Evolutionary conservation across 2,329 filamentous ascomycete species (phyloP), one percentile per base, ranked within the genome.

Genomic region (Beauveria caledonica): DNA sequence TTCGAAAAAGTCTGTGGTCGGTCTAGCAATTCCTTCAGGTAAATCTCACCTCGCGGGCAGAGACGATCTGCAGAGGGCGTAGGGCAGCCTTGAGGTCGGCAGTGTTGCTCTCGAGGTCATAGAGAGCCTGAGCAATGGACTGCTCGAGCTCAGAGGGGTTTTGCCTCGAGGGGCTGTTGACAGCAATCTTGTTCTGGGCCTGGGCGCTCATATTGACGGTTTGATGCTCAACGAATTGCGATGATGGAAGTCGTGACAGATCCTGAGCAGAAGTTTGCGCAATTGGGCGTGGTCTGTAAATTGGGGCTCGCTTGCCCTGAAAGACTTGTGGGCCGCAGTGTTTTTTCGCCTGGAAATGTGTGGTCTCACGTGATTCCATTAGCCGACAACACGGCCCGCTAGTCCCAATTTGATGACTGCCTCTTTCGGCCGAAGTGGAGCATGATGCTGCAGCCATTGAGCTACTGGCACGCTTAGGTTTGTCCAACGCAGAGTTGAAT

Each of bases 81-180:
- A 99, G 89, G 72, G 92, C 89, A 75, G 86, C 86, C 89, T 93
- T 96, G 82, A 99, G 90, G 82, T 99, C 94, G 78, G 92, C 84
- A 76, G 94, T 96, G 88, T 97, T 97, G 84, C 87, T 92, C 91
- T 99, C 94, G 81, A 99, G 90, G 76, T 99, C 94, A 85, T 89
- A 95, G 69, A 99, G 90, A 82, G 94, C 94, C 81, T 88, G 89
- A 78, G 94, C 94, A 78, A 99, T 95, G 85, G 83, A 90, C 80
- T 85, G 87, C 90, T 99, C 94, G 72, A 97, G 88, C 88, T 99
- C 94, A 70, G 91, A 96, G 71, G 94, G 94, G 82, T 88, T 95
- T 79, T 89, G 86, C 85, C 91, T 87, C 81, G 93, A 97, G 71
- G 93, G 89, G 88, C 90, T 95, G 88, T 94, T 97, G 78, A 87